A percentile compares a stretch with the other conserved stretches of the same genome.
Evolutionary conservation across 805 yeast genomes (phyloP).

Genomic region (Barnettozyma populi): DNA sequence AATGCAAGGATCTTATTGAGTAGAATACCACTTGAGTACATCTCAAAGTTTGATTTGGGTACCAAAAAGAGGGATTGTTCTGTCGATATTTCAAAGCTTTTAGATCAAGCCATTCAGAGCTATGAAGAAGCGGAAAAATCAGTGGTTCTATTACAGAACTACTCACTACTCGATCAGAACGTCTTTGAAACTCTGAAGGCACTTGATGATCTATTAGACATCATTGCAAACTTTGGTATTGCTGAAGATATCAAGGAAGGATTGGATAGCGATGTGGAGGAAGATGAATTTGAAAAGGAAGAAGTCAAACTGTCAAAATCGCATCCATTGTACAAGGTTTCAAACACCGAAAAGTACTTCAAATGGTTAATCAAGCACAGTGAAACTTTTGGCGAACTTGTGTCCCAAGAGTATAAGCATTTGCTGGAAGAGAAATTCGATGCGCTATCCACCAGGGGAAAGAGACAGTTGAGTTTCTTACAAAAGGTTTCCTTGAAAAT

Average conservation of each 20-base stretch:
- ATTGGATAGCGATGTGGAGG: slow-evolving; percentile 52
- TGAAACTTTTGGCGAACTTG: slow-evolving; percentile 18
- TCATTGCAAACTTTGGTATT: slow-evolving; percentile 60
- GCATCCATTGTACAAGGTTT: slow-evolving; percentile 52
- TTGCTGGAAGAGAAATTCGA: slow-evolving; percentile 11
- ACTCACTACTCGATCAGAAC: slow-evolving; percentile 34
- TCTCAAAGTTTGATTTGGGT: slow-evolving; percentile 43
- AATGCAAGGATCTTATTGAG: slow-evolving; percentile 50
- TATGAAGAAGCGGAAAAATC: slow-evolving; percentile 40
- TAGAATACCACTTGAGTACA: slow-evolving; percentile 52
- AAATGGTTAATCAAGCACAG: slow-evolving; percentile 39
- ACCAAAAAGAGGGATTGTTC: slow-evolving; percentile 26
- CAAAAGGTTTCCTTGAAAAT: slow-evolving; percentile 41
- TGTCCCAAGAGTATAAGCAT: slow-evolving; percentile 12
- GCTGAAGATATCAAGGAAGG: slow-evolving; percentile 48
- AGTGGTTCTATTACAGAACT: slow-evolving; percentile 20
- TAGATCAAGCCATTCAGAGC: slow-evolving; percentile 41
- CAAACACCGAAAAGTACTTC: slow-evolving; percentile 38
- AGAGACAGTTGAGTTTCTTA: slow-evolving; percentile 25
- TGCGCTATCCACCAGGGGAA: slow-evolving; percentile 13
- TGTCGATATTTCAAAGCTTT: slow-evolving; percentile 32
- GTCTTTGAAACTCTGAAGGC: slow-evolving; percentile 49
- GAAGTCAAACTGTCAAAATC: slow-evolving; percentile 34
- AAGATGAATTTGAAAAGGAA: slow-evolving; percentile 30
- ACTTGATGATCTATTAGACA: slow-evolving; percentile 63